phyloP scores from a whole-genome alignment of 2,329 filamentous ascomycete species.

The Sclerotinia trifoliorum region DNA sequence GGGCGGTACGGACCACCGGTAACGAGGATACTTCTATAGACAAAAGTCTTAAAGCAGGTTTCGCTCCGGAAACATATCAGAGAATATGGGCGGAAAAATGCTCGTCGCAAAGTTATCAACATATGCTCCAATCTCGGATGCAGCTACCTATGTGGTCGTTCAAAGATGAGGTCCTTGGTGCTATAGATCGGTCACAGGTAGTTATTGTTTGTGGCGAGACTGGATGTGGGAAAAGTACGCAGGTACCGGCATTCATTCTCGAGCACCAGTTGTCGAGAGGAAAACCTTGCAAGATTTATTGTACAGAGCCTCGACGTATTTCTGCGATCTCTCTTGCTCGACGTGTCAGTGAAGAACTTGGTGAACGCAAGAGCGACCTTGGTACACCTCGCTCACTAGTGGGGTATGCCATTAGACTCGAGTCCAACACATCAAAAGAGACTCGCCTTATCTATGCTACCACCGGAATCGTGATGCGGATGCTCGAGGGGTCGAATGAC shows the following conservation, averaged over 20 bases:
- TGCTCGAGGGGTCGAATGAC: slow-evolving; percentile 87
- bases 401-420: slow-evolving; percentile 90
- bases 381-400: slow-evolving; percentile 82
- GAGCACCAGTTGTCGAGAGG: slow-evolving; percentile 84
- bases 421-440: slow-evolving; percentile 78
- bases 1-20: slow-evolving; percentile 49
- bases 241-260: slow-evolving; percentile 90
- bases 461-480: slow-evolving; percentile 91
- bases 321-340: slow-evolving; percentile 92
- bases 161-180: slow-evolving; percentile 70
- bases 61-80: slow-evolving; percentile 47
- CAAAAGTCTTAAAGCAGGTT: slow-evolving; percentile 38
- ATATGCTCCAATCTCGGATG: slow-evolving; percentile 57
- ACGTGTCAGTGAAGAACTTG: slow-evolving; percentile 91
- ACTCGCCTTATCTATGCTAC: slow-evolving; percentile 90
- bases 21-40: slow-evolving; percentile 46
- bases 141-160: slow-evolving; percentile 90
- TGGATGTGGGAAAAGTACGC: slow-evolving; percentile 95
- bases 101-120: slow-evolving; percentile 48
- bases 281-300: slow-evolving; percentile 85
- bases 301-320: slow-evolving; percentile 91
- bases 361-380: slow-evolving; percentile 77
- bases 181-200: slow-evolving; percentile 77
- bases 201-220: slow-evolving; percentile 96
- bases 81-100: slow-evolving; percentile 69